Evolutionary conservation across 2,329 filamentous ascomycete species (phyloP), one percentile per base, ranked within the genome.

Genomic region (Nemania sp.): DNA sequence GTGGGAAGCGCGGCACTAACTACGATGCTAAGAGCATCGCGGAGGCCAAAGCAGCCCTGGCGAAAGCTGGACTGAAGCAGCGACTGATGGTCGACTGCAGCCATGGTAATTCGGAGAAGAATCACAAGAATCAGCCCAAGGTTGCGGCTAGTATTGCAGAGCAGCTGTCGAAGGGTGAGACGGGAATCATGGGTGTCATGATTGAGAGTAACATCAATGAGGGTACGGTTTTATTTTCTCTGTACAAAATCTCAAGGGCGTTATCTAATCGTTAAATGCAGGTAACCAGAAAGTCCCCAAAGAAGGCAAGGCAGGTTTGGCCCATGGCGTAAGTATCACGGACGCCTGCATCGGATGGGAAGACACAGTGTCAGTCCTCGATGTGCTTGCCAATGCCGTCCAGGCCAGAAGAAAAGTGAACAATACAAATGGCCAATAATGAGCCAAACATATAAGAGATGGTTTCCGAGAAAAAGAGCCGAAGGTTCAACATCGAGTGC

Each of bases 121-220:
- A 97, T 75, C 93, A 97, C 81, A 91, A 86, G 77, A 99, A 97
- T 75, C 94, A 99, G 76, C 92, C 92, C 62, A 91, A 93, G 80
- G 94, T 99, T 17, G 92, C 91, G 3, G 86, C 84, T 45, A 82
- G 80, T 9, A 72, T 99, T 52, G 91, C 90, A 2, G 86, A 89
- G 67, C 94, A 99, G 76, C 89, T 99, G 56, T 80, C 86, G 49
- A 83, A 81, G 53, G 94, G 94, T 30, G 93, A 97, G 77, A 81
- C 82, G 3, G 88, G 80, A 43, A 94, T 99, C 68, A 93, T 97
- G 84, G 94, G 94, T 66, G 90, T 97, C 56, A 99, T 99, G 94
- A 96, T 99, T 67, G 94, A 99, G 79, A 95, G 90, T 73, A 90
- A 97, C 73, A 95, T 97, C 75, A 88, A 93, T 67, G 93, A 97